phyloP scores from a whole-genome alignment of 768 basidiomycete genomes.

The Lactarius quietus region DNA sequence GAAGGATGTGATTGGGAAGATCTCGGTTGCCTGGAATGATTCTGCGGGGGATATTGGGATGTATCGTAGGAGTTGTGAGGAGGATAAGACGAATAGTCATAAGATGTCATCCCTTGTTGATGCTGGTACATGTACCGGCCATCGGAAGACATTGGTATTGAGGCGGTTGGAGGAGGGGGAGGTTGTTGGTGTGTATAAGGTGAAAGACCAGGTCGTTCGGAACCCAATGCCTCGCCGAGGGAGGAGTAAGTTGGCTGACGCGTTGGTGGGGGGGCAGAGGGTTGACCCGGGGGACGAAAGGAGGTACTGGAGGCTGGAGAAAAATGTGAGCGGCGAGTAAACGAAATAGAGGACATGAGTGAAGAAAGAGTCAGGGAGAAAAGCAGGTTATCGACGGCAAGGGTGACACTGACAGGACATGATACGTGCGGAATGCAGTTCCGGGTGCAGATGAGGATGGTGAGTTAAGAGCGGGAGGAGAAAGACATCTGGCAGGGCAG shows the following conservation, averaged over 20 bases:
- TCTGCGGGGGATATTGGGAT: constrained; percentile 32
- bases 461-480: constrained; percentile 12
- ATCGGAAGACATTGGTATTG: constrained; percentile 45
- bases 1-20: constrained; percentile 32
- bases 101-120: constrained; percentile 41
- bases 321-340: constrained; percentile 22
- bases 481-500: constrained; percentile 21
- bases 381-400: constrained; percentile 20
- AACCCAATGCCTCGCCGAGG: constrained; percentile 28
- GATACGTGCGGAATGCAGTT: constrained; percentile 22
- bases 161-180: constrained; percentile 7
- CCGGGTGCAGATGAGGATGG: not conserved
- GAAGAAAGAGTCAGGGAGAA: not conserved
- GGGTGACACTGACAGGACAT: constrained; percentile 28
- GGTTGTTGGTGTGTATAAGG: constrained; percentile 23
- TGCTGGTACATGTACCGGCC: constrained; percentile 54
- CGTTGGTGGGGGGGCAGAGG: constrained; percentile 19
- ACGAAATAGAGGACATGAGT: constrained; percentile 20
- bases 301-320: constrained; percentile 23
- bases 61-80: constrained; percentile 32
- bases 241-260: constrained; percentile 27
- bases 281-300: constrained; percentile 17
- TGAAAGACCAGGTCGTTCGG: constrained; percentile 14
- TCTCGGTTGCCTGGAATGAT: constrained; percentile 29
- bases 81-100: constrained; percentile 49